Conservation (phyloP, 352 stramenopile genomes). For the Globisporangium rhizosaccharum region DNA sequence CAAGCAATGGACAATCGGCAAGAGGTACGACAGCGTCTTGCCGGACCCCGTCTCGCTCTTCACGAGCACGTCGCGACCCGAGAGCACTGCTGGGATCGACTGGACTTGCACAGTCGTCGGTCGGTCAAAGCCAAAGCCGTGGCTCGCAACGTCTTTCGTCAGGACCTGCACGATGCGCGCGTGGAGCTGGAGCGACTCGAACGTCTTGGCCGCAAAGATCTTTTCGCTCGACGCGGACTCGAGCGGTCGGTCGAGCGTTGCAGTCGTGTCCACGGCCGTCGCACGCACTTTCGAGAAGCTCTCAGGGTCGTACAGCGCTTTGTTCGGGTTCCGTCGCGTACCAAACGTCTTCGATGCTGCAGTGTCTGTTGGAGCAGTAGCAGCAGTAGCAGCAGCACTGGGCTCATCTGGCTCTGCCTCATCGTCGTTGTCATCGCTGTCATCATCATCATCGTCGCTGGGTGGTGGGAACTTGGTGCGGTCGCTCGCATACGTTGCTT, state of each 20-base stretch:
- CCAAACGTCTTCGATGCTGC: constrained; percentile 35
- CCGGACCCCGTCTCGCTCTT: constrained; percentile 95
- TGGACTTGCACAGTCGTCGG: constrained; percentile 82
- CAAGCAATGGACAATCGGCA: constrained; percentile 93
- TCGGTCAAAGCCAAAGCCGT: constrained; percentile 72
- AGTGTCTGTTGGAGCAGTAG: background rate
- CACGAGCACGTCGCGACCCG: constrained; percentile 87
- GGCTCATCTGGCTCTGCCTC: background rate
- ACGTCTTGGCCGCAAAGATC: constrained; percentile 74
- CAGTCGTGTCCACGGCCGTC: constrained; percentile 38
- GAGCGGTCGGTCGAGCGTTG: constrained; percentile 65
- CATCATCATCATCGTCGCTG: background rate
- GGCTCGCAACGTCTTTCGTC: constrained; percentile 35
- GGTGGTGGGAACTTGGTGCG: too few relatives aligned
- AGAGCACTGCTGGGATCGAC: constrained; percentile 66
- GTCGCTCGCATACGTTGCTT: background rate
- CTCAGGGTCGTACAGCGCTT: constrained; percentile 60
- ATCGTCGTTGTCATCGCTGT: constrained; percentile 15
- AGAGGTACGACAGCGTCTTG: constrained; percentile 95
- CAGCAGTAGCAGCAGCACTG: background rate
- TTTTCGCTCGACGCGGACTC: constrained; percentile 72
- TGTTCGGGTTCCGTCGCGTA: constrained; percentile 82
- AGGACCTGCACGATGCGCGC: constrained; percentile 64
- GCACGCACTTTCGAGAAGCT: constrained; percentile 47
- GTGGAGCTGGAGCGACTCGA: constrained; percentile 67